Base-by-base conservation (phyloP, 352 stramenopile species). In the Thalassiosira livingstoniorum region DNA sequence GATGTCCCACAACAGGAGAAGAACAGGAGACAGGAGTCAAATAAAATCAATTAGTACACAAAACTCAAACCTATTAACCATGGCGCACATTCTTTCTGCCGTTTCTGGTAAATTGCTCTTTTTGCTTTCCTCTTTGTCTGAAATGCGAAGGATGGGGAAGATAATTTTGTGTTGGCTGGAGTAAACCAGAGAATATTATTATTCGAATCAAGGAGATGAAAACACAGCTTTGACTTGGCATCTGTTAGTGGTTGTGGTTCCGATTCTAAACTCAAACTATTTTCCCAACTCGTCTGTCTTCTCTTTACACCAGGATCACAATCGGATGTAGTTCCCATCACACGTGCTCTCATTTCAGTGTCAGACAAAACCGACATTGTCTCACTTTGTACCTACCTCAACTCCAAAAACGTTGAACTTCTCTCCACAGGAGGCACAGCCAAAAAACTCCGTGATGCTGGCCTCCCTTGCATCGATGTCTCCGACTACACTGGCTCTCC, bases 351-450 rank as follows among this genome's bases (percentile, higher is more conserved):
- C 65, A 94, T 99, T 23, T 99, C 96, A 31, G 98, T 99, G n/a
- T 99, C 96, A 29, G 98, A 99, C 94, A 99, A 99, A 91, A 97
- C 95, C 15, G 97, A 97, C 55, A 95, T 99, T 69, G 94, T 99
- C 51, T 97, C 99, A 61, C 94, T 99, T 34, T 98, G 96, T 79
- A 97, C 94, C 70, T 98, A 96, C 80, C 94, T 99, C 60, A 55
- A 80, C 29, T 87, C 73, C 21, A 74, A 92, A 70, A 96, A 97
- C 70, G 97, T 99, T 10, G 96, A 99, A 90, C 88, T 99, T 35
- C 92, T 99, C 42, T 99, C 97, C 13, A 99, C 98, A 4, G 98
- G 98, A 58, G 98, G 98, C 80, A 99, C 97, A 7, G 97, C 97
- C 70, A 98, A 98, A 87, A 95, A 94, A 32, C 90, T 99, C 61